Conservation (phyloP, 1,284 basidiomycete species). For the Apiotrichum gracile region DNA sequence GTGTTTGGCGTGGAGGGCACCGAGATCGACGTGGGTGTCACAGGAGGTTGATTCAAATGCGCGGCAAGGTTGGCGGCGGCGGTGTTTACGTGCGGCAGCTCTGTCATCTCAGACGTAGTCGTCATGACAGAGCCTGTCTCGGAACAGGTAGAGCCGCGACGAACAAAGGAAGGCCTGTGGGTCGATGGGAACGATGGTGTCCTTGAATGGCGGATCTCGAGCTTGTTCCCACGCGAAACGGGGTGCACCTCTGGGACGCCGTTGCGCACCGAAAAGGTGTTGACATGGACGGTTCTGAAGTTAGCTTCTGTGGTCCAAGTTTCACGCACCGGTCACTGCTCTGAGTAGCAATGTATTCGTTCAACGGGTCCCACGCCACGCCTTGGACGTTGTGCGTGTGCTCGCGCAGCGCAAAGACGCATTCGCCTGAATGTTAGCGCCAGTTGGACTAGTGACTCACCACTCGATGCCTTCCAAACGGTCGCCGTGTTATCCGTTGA, state of each 20-base stretch:
- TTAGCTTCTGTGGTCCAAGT: not conserved
- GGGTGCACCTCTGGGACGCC: slow-evolving; percentile 74
- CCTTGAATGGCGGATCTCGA: slow-evolving; percentile 46
- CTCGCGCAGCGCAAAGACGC: slow-evolving; percentile 52
- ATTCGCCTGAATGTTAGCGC: slow-evolving; percentile 33
- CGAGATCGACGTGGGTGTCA: slow-evolving; percentile 33
- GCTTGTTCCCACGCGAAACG: slow-evolving; percentile 40
- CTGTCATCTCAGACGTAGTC: slow-evolving; percentile 24
- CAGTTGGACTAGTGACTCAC: slow-evolving; percentile 20
- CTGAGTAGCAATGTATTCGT: slow-evolving; percentile 91
- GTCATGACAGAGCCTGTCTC: slow-evolving; percentile 62
- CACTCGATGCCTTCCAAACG: slow-evolving; percentile 43
- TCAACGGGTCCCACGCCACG: slow-evolving; percentile 92
- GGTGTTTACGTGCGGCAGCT: not conserved
- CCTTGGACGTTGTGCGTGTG: slow-evolving; percentile 93
- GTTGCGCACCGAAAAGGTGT: slow-evolving; percentile 68
- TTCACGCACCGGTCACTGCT: slow-evolving; percentile 68
- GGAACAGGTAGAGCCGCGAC: slow-evolving; percentile 66
- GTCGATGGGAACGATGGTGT: slow-evolving; percentile 44
- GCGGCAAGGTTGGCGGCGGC: not conserved
- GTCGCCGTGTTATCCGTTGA: slow-evolving; percentile 90
- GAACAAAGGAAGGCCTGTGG: slow-evolving; percentile 55
- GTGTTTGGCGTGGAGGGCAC: slow-evolving; percentile 41
- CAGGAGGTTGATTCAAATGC: slow-evolving; percentile 2
- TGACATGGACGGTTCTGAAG: slow-evolving; percentile 71